These are phyloP conservation scores for Coniferiporia weirii DNA, from an alignment of 1,284 basidiomycete species.

Conservation along the genomic window DNA sequence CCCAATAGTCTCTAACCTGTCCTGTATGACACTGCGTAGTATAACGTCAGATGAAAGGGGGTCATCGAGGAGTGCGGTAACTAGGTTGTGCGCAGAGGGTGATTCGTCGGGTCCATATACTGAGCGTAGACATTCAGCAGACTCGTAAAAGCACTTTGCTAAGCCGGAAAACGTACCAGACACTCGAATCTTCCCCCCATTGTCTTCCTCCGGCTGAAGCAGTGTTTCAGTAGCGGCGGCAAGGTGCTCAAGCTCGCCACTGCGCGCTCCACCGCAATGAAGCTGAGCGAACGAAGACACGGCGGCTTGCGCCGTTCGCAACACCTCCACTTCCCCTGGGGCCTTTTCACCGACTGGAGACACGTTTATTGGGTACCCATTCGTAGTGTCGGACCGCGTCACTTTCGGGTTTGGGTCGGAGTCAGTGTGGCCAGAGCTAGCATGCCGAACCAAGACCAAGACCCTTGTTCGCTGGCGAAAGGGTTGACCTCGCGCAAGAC, in stretches of 20 bases:
- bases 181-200: neutral
- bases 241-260: neutral
- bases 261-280: too few relatives aligned
- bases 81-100: constrained; percentile 32
- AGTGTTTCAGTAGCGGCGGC: neutral
- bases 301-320: neutral
- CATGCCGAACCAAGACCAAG: neutral
- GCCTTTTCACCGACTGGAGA: neutral
- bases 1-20: constrained; percentile 36
- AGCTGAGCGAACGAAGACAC: neutral
- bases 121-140: neutral
- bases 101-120: constrained; percentile 1
- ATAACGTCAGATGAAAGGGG: constrained; percentile 49
- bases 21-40: constrained; percentile 36
- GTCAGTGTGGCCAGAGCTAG: neutral
- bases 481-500: neutral
- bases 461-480: neutral
- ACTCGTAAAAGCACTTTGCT: neutral
- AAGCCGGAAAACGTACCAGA: neutral
- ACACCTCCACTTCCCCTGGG: neutral
- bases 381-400: neutral
- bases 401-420: neutral
- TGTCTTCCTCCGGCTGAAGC: neutral
- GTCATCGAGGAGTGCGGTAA: constrained; percentile 65
- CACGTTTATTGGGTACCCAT: neutral